Percentiles rank a stretch among this genome's conserved stretches.
phyloP scores from a whole-genome alignment of 192 early-diverging fungal genomes.

The Chytriomyces sp. region DNA sequence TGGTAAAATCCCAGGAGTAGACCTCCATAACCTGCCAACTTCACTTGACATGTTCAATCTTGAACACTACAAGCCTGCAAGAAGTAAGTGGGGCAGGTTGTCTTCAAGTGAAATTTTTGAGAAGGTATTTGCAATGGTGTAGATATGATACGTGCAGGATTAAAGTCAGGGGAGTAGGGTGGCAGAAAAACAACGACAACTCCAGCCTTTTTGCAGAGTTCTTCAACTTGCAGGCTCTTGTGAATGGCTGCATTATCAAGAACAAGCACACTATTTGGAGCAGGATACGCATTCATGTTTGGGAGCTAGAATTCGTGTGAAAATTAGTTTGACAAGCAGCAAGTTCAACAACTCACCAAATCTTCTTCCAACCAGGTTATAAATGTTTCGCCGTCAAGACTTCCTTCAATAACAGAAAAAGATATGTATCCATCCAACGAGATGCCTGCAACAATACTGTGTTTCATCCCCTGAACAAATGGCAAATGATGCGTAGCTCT shows the following conservation, averaged over 20 bases:
- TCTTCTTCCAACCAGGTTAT: background rate
- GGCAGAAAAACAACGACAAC: background rate
- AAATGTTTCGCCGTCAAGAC: background rate
- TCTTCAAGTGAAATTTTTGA: too few species aligned
- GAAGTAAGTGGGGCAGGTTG: too few species aligned
- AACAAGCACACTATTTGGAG: background rate
- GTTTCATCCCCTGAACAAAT: background rate
- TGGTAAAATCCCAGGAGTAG: too few species aligned
- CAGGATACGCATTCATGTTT: background rate
- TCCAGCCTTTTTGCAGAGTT: background rate
- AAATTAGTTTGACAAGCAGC: background rate
- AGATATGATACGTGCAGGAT: background rate
- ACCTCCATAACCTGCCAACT: too few species aligned
- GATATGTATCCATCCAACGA: background rate
- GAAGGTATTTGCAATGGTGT: background rate
- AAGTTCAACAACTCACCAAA: background rate
- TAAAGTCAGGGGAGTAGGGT: conserved; percentile 12
- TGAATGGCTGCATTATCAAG: conserved; percentile 14
- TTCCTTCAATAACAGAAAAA: background rate
- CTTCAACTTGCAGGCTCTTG: background rate
- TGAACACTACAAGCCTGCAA: too few species aligned
- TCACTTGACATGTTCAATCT: too few species aligned
- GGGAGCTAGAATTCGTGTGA: background rate
- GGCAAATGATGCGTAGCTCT: background rate
- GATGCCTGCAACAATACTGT: background rate